phyloP scores from a whole-genome alignment of 495 filamentous ascomycete genomes.

The Aspergillus olivimuriae region DNA sequence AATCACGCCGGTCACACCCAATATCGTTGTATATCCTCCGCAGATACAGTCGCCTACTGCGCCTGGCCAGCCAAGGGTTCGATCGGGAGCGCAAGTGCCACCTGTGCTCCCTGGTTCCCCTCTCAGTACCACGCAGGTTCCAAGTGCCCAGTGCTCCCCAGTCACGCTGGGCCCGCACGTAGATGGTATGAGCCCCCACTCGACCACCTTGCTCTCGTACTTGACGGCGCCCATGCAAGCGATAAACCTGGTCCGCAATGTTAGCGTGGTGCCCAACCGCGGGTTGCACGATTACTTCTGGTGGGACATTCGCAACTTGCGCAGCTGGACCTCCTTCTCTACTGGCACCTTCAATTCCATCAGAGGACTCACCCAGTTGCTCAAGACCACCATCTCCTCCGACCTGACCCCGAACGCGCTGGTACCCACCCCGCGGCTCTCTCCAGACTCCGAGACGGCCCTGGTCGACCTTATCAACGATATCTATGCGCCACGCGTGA shows the following conservation, averaged over 20 bases:
- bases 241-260: slow-evolving; percentile 72
- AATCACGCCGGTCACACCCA: slow-evolving; percentile 37
- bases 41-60: slow-evolving; percentile 18
- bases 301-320: slow-evolving; percentile 89
- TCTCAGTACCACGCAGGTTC: slow-evolving; percentile 35
- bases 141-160: slow-evolving; percentile 45
- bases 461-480: slow-evolving; percentile 63
- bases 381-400: slow-evolving; percentile 61
- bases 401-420: slow-evolving; percentile 55
- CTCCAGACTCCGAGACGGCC: slow-evolving; percentile 67
- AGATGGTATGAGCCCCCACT: slow-evolving; percentile 33
- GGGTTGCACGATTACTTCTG: slow-evolving; percentile 77
- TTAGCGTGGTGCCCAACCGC: slow-evolving; percentile 62
- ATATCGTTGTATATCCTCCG: slow-evolving; percentile 36
- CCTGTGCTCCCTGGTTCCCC: slow-evolving; percentile 32
- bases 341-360: slow-evolving; percentile 65
- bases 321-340: slow-evolving; percentile 73
- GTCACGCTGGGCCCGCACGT: slow-evolving; percentile 33
- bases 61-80: slow-evolving; percentile 17
- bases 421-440: slow-evolving; percentile 43
- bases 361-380: slow-evolving; percentile 63
- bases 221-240: slow-evolving; percentile 73
- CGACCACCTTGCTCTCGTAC: slow-evolving; percentile 70
- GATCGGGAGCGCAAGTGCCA: slow-evolving; percentile 28
- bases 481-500: slow-evolving; percentile 71